phyloP scores from a whole-genome alignment of 768 basidiomycete species.

The Xerocomellus chrysenteron region DNA sequence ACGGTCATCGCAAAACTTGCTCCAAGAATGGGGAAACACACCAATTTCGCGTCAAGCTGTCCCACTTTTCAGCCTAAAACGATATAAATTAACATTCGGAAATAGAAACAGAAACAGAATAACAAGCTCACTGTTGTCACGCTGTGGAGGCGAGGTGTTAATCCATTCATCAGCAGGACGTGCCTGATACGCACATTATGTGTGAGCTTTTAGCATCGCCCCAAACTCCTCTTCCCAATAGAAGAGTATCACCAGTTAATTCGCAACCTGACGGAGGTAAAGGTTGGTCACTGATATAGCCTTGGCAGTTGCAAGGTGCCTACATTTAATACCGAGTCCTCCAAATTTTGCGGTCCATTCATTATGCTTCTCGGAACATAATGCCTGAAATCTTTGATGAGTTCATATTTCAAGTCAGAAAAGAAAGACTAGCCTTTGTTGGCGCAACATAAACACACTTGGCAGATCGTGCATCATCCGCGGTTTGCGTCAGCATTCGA shows the following conservation, averaged over 20 bases:
- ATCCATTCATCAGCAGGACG: neutral
- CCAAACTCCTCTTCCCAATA: slow-evolving; percentile 63
- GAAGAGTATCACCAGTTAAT: slow-evolving; percentile 87
- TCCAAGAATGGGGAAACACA: slow-evolving; percentile 40
- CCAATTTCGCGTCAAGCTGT: slow-evolving; percentile 89
- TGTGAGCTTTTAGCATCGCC: slow-evolving; percentile 71
- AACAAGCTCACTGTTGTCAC: slow-evolving; percentile 67
- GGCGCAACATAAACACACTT: slow-evolving; percentile 94
- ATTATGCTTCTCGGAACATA: slow-evolving; percentile 79
- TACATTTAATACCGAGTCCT: slow-evolving; percentile 74
- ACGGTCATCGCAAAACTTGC: slow-evolving; percentile 3
- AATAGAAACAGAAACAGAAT: neutral
- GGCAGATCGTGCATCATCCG: slow-evolving; percentile 30
- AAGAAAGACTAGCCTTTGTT: slow-evolving; percentile 60
- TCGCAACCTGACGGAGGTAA: slow-evolving; percentile 61
- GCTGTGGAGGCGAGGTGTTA: slow-evolving; percentile 34
- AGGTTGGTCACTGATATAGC: neutral
- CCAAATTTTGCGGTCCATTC: slow-evolving; percentile 88
- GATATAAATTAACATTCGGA: neutral
- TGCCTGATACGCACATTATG: slow-evolving; percentile 62
- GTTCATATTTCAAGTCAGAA: neutral
- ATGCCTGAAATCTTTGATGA: slow-evolving; percentile 49
- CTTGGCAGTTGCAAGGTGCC: slow-evolving; percentile 12
- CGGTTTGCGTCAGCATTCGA: slow-evolving; percentile 54
- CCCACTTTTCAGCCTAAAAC: slow-evolving; percentile 91